Percentiles rank a stretch among this genome's conserved stretches.
phyloP scores from a whole-genome alignment of 116 monocot species.

The Papilionanthe hybrid region DNA sequence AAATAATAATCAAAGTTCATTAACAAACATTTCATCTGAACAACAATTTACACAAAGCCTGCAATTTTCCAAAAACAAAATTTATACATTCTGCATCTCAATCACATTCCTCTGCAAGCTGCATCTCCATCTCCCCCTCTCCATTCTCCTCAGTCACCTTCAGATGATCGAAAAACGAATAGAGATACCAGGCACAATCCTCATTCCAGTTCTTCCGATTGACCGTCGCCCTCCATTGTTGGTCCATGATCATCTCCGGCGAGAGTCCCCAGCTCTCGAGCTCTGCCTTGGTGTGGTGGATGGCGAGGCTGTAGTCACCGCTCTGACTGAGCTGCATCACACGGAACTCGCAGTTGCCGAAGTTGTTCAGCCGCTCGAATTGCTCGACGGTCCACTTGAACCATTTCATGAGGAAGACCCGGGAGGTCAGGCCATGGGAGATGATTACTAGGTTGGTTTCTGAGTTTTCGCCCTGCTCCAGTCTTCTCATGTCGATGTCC shows the following conservation, averaged over 20 bases:
- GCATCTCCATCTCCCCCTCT: background rate
- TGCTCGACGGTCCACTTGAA: constrained; percentile 99
- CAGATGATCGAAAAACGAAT: constrained; percentile 35
- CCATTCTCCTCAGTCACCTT: constrained; percentile 14
- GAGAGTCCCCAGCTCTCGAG: constrained; percentile 81
- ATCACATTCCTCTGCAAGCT: background rate
- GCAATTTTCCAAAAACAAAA: too few relatives aligned
- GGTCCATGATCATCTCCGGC: constrained; percentile 83
- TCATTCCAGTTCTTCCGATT: constrained; percentile 36
- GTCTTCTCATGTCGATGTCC: constrained; percentile 84
- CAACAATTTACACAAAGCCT: too few relatives aligned
- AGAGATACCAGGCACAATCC: constrained; percentile 28
- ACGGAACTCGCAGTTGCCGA: constrained; percentile 70
- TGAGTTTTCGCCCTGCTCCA: constrained; percentile 49
- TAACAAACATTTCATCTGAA: too few relatives aligned
- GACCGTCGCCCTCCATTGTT: constrained; percentile 65
- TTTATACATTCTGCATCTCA: background rate
- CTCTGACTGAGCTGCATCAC: constrained; percentile 77
- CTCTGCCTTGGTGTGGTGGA: constrained; percentile 68
- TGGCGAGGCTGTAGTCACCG: constrained; percentile 81
- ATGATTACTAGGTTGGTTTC: constrained; percentile 80
- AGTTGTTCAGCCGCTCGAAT: constrained; percentile 82
- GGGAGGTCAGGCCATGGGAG: constrained; percentile 74
- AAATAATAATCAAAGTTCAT: too few relatives aligned
- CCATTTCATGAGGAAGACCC: constrained; percentile 98